Conservation (phyloP, 345 rosid species). For the Dipteronia sinensis region DNA sequence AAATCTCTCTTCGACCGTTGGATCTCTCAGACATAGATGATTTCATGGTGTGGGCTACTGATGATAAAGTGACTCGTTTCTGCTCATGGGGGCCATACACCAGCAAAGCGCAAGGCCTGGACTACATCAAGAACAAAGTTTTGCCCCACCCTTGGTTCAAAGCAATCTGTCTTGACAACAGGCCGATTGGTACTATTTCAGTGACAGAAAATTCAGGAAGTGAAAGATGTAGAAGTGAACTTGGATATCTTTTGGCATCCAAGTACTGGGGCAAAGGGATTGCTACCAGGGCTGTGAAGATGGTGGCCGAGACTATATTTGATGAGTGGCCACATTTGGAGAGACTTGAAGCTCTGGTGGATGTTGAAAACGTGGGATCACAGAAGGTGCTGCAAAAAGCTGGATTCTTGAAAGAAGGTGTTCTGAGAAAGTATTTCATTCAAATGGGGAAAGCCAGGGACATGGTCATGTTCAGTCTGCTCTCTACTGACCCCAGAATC, state of each 20-base stretch:
- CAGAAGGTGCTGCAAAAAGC: constrained; percentile 68
- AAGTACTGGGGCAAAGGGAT: constrained; percentile 67
- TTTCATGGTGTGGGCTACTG: constrained; percentile 74
- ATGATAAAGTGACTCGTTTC: constrained; percentile 46
- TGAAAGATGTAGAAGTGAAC: constrained; percentile 50
- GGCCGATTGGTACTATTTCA: constrained; percentile 55
- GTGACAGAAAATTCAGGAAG: constrained; percentile 41
- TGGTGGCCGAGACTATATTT: constrained; percentile 44
- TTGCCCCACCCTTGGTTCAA: constrained; percentile 60
- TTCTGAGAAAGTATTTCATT: constrained; percentile 44
- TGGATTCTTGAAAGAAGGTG: constrained; percentile 68
- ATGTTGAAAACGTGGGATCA: constrained; percentile 61
- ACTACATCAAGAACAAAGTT: constrained; percentile 31
- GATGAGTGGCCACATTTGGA: constrained; percentile 52
- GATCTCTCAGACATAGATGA: constrained; percentile 53
- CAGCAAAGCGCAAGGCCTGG: constrained; percentile 44
- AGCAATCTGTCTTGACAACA: constrained; percentile 64
- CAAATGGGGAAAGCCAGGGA: constrained; percentile 55
- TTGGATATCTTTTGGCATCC: constrained; percentile 52
- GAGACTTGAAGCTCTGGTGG: constrained; percentile 76
- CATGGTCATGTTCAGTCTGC: constrained; percentile 59
- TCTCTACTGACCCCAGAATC: constrained; percentile 47
- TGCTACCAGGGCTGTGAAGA: constrained; percentile 52
- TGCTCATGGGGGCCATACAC: constrained; percentile 62
- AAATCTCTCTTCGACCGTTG: constrained; percentile 45